These are phyloP conservation scores for Salix exigua DNA, from an alignment of 345 rosid genomes.

Conservation along the genomic window DNA sequence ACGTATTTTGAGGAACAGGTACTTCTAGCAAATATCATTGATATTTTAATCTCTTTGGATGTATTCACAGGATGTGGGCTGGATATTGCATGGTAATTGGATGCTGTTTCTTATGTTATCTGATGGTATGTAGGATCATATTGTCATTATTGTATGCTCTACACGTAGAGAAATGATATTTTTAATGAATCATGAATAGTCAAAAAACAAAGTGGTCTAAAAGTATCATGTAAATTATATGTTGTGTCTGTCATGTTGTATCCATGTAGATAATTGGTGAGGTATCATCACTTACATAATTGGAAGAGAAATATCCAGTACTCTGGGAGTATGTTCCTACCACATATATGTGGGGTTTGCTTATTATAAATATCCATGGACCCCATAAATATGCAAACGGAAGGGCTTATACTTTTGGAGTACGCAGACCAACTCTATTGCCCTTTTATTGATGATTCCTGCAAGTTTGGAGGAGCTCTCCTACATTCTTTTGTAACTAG, in stretches of 20 bases:
- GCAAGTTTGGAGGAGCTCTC: neutral
- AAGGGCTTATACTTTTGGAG: neutral
- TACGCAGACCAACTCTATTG: neutral
- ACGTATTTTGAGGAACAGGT: conserved; percentile 90
- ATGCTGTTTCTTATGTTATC: neutral
- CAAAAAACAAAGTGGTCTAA: neutral
- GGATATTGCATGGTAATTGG: neutral
- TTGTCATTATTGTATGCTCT: neutral
- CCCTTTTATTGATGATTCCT: neutral
- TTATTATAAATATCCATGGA: too few relatives aligned
- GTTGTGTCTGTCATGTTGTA: neutral
- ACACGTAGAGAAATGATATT: neutral
- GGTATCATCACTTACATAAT: too few relatives aligned
- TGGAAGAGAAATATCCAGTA: neutral
- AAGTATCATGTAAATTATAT: neutral
- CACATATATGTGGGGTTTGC: neutral
- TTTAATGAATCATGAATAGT: neutral
- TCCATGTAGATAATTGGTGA: neutral
- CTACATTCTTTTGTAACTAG: neutral
- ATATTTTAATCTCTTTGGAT: neutral
- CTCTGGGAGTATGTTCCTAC: neutral
- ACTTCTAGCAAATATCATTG: neutral
- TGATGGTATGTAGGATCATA: neutral
- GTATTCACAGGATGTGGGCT: neutral
- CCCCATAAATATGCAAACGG: neutral